Evolutionary conservation across 106 monocot species (phyloP).

Genomic region (Hemerocallis citrina): DNA sequence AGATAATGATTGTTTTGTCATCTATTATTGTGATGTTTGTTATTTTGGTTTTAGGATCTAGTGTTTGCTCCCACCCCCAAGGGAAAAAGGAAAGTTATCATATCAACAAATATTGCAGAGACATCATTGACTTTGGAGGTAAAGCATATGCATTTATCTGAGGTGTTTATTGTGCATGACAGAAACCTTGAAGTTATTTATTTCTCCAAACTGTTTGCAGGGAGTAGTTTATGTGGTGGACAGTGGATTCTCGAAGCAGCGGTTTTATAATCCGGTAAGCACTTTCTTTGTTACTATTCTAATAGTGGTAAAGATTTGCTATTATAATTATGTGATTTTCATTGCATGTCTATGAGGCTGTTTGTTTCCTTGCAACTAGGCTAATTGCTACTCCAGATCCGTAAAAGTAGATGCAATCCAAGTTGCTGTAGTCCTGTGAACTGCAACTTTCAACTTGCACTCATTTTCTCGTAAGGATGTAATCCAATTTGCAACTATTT

Average conservation of each 20-base stretch:
- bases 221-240: slow-evolving; percentile 82
- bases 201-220: slow-evolving; percentile 29
- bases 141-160: slow-evolving; percentile 3
- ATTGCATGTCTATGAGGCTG: no score
- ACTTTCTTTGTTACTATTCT: neutral
- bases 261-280: slow-evolving; percentile 87
- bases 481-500: no score
- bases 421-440: no score
- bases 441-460: no score
- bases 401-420: no score
- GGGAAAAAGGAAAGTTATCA: slow-evolving; percentile 91
- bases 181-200: neutral
- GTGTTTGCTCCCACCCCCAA: slow-evolving; percentile 82
- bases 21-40: slow-evolving; percentile 1
- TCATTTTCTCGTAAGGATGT: no score
- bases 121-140: slow-evolving; percentile 98
- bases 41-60: slow-evolving; percentile 54
- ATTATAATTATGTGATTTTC: neutral
- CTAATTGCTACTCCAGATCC: no score
- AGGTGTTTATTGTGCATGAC: neutral
- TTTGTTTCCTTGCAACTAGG: no score
- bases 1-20: neutral
- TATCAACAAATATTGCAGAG: slow-evolving; percentile 99
- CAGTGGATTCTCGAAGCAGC: slow-evolving; percentile 91
- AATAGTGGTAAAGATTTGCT: neutral